Evolutionary conservation across 495 filamentous ascomycete species (phyloP), one percentile per base, ranked within the genome.

Genomic region (Sphaerosporella brunnea): DNA sequence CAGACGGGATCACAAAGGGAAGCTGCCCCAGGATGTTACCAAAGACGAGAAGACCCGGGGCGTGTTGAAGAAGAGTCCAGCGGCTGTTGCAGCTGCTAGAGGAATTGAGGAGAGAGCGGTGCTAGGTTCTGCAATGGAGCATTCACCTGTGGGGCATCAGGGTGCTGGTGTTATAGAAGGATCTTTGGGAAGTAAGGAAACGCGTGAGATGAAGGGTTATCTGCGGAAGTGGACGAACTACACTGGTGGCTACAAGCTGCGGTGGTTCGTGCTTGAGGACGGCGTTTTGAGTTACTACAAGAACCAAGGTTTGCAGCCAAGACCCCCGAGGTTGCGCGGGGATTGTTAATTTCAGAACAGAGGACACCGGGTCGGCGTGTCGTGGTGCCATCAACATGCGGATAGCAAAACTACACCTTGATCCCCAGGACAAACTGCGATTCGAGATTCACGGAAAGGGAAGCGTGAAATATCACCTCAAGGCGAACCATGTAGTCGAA

Each of bases 161-260:
- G 71, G 68, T 1, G 68, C 72, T 5, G 61, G 72, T 2, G 67
- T 68, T 35, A 66, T 68, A 0, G 65, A 69, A 23, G 71, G 74
- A 15, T 82, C 92, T 52, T 68, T 70, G 23, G 63, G 68, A 7
- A 65, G 85, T 46, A 90, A 87, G 53, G 90, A 97, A 51, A 77
- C 79, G 8, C 75, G 86, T 36, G 90, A 96, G 62, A 95, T 96
- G 84, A 93, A 87, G 65, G 90, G 90, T 7, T 97, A 96, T 62
- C 68, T 97, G 48, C 94, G 94, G 63, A 97, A 97, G 60, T 97
- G 90, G 90, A 96, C 90, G 18, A 97, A 97, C 56, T 97, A 97
- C 62, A 84, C 87, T 7, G 84, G 77, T 57, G 90, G 90, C 2
- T 96, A 90, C 66, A 94, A 97, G 65, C 65, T 97, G 44, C 73